These are phyloP conservation scores for Pneumocystis jirovecii DNA, from an alignment of 1,139 yeast genomes.

Conservation along the genomic window DNA sequence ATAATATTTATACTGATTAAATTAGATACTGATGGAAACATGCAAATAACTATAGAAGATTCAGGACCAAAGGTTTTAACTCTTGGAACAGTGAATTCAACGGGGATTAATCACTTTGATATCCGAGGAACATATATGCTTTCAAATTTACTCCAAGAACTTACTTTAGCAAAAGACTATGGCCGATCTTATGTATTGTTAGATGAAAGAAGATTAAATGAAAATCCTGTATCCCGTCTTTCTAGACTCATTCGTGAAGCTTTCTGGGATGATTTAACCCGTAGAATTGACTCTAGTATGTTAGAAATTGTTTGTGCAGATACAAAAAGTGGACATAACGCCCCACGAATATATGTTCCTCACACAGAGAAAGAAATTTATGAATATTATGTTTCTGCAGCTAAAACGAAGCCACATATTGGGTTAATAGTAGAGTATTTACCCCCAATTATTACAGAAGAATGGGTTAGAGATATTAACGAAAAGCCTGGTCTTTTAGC, in stretches of 20 bases:
- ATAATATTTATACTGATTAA: slow-evolving; percentile 1
- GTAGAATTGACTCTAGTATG: slow-evolving; percentile 49
- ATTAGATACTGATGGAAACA: slow-evolving; percentile 65
- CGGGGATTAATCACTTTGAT: slow-evolving; percentile 43
- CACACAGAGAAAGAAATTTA: slow-evolving; percentile 53
- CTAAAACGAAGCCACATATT: slow-evolving; percentile 41
- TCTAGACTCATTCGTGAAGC: slow-evolving; percentile 58
- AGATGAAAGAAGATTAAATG: slow-evolving; percentile 72
- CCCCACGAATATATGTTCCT: slow-evolving; percentile 72
- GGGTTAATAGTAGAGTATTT: slow-evolving; percentile 63
- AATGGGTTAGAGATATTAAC: slow-evolving; percentile 60
- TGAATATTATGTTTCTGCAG: slow-evolving; percentile 46
- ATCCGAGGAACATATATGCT: slow-evolving; percentile 85
- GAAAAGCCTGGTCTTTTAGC: slow-evolving; percentile 77
- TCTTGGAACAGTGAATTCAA: slow-evolving; percentile 48
- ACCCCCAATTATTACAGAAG: slow-evolving; percentile 45
- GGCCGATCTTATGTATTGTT: slow-evolving; percentile 65
- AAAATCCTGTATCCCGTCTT: slow-evolving; percentile 73
- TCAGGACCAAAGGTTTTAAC: slow-evolving; percentile 80
- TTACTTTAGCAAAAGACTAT: slow-evolving; percentile 69
- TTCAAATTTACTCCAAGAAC: slow-evolving; percentile 73
- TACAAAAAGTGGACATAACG: slow-evolving; percentile 53
- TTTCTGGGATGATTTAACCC: slow-evolving; percentile 71
- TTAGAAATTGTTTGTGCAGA: slow-evolving; percentile 60
- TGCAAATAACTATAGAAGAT: slow-evolving; percentile 84